Base-by-base conservation (phyloP, 164 flowering plant species). In the Berberis vulgaris region DNA sequence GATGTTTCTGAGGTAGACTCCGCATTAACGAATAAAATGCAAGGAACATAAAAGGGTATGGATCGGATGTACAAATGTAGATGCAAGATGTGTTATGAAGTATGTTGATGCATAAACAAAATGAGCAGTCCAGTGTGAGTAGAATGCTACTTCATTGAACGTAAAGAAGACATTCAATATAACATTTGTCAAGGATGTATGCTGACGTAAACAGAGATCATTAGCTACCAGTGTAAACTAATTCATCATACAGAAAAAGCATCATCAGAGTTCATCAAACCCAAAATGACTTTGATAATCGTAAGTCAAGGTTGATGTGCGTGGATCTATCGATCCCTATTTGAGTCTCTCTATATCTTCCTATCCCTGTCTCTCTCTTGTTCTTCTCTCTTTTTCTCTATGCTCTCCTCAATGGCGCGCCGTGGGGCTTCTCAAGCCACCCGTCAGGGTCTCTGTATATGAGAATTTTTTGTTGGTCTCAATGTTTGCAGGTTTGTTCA, bases 401-500 rank as follows among this genome's bases (percentile, higher is more conserved):
- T 52, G n/a, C n/a, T 7, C n/a, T 12, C 54, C 10, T 45, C 26
- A 94, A 69, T 91, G 94, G 61, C 97, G 91, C 49, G 94, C 69
- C 9, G 89, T 87, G 6, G 99, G 97, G 59, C 99, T 94, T 82
- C 93, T 82, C 49, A 76, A 39, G 38, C 84, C 91, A 39, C 88
- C 86, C 71, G 86, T 96, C 43, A 91, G 86, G 71, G 72, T 84
- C 69, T 84, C 88, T 38, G 79, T 78, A 58, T 85, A 88, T 1
- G 96, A 85, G 58, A 69, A 3, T 65, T 64, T 86, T 80, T 78
- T 86, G 68, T 72, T 69, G 45, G 74, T 68, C 53, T 67, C 72
- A 62, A 79, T 47, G 44, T 67, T 62, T 3, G 78, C 60, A 46
- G 75, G 78, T 68, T 79, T 82, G 59, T 26, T 66, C 50, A 57